A percentile compares a stretch with the other conserved stretches of the same genome.
Conservation (phyloP, 768 basidiomycete genomes). For the Boletus sp. region DNA sequence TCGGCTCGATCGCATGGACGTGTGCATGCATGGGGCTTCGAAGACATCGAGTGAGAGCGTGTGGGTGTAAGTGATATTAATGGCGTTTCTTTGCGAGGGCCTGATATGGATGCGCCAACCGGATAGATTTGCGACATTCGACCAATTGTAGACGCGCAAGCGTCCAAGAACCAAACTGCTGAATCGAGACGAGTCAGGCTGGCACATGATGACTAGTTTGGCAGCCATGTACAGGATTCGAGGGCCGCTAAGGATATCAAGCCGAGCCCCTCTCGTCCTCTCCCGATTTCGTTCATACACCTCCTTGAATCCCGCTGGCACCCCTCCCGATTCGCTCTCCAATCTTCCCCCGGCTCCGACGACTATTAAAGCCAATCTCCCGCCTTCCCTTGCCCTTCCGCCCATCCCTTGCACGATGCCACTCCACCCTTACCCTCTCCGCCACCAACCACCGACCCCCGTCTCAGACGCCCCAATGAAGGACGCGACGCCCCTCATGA, state of each 20-base stretch:
- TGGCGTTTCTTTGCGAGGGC: constrained; percentile 17
- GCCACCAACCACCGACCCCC: constrained; percentile 26
- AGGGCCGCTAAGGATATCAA: constrained; percentile 28
- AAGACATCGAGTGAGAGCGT: background rate
- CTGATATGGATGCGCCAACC: constrained; percentile 19
- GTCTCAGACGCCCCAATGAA: constrained; percentile 28
- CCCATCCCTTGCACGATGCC: constrained; percentile 41
- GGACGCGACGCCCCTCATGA: constrained; percentile 27
- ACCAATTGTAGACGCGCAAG: constrained; percentile 18
- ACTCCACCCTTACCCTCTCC: constrained; percentile 37
- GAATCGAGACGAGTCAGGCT: constrained; percentile 45
- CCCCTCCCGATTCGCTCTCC: constrained; percentile 30
- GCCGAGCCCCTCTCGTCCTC: constrained; percentile 47
- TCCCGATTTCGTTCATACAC: constrained; percentile 27
- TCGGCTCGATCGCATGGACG: constrained; percentile 8
- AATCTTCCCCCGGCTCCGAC: constrained; percentile 33
- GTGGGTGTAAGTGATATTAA: constrained; percentile 16
- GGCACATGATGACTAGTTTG: constrained; percentile 38
- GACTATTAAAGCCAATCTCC: constrained; percentile 36
- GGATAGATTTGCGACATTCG: constrained; percentile 21
- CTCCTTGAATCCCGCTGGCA: constrained; percentile 26
- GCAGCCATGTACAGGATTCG: constrained; percentile 32
- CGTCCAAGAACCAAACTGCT: constrained; percentile 22
- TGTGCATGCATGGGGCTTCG: background rate
- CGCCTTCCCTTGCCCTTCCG: constrained; percentile 22